phyloP scores from a whole-genome alignment of 768 basidiomycete genomes.

The Tremella yokohamensis region DNA sequence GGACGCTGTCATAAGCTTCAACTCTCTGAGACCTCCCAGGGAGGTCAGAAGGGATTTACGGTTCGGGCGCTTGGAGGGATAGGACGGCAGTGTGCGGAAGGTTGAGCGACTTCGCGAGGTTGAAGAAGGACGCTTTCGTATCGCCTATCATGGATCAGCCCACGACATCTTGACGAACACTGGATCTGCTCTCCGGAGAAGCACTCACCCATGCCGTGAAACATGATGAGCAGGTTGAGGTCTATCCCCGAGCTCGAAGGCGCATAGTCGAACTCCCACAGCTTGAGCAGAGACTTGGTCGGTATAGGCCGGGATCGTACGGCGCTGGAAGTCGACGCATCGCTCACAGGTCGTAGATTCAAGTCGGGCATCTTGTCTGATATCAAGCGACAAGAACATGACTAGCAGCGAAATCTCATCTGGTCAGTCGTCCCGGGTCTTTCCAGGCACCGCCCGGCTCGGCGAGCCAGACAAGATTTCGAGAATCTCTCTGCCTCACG shows the following conservation, averaged over 20 bases:
- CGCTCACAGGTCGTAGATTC: conserved; percentile 30
- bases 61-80: conserved; percentile 41
- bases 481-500: too few species aligned
- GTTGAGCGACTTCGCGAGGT: conserved; percentile 38
- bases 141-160: conserved; percentile 34
- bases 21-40: neutral
- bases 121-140: conserved; percentile 39
- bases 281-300: conserved; percentile 24
- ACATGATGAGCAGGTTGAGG: conserved; percentile 47
- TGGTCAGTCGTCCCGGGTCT: neutral
- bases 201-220: conserved; percentile 46
- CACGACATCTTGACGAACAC: neutral
- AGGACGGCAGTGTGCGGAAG: conserved; percentile 45
- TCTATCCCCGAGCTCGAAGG: conserved; percentile 39
- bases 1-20: conserved; percentile 21
- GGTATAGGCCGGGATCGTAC: conserved; percentile 26
- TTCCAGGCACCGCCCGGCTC: conserved; percentile 3
- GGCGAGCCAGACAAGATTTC: too few species aligned
- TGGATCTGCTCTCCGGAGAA: neutral
- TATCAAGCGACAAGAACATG: too few species aligned
- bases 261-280: conserved; percentile 42
- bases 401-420: too few species aligned
- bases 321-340: conserved; percentile 7
- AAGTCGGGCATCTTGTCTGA: conserved; percentile 20
- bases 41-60: conserved; percentile 24